Percentiles rank a stretch among this genome's conserved stretches.
phyloP scores from a whole-genome alignment of 768 basidiomycete genomes.

The Termitomyces bulborhizus region DNA sequence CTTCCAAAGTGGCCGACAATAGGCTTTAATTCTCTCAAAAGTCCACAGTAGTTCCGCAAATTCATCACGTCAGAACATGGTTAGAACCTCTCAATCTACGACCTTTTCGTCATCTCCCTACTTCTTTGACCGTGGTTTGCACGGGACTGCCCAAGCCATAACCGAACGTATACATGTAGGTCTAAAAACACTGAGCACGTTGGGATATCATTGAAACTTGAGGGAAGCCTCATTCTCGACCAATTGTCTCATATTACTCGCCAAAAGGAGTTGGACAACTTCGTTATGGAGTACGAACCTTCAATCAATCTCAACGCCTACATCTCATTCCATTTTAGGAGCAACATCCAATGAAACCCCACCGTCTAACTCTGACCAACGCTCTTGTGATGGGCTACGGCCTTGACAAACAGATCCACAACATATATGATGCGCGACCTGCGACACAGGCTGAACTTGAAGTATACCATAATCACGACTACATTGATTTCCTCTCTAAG shows the following conservation, averaged over 20 bases:
- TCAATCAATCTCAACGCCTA: too few relatives aligned
- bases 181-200: slow-evolving; percentile 3
- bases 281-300: slow-evolving; percentile 82
- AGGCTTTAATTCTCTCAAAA: not conserved
- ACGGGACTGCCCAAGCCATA: slow-evolving; percentile 73
- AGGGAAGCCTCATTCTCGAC: slow-evolving; percentile 67
- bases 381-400: slow-evolving; percentile 95
- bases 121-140: slow-evolving; percentile 67
- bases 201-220: not conserved
- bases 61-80: slow-evolving; percentile 19
- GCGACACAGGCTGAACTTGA: slow-evolving; percentile 89
- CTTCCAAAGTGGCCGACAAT: not conserved
- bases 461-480: slow-evolving; percentile 90
- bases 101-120: slow-evolving; percentile 73
- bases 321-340: slow-evolving; percentile 45
- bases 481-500: slow-evolving; percentile 94
- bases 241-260: slow-evolving; percentile 94
- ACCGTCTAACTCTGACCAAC: slow-evolving; percentile 92
- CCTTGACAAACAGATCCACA: slow-evolving; percentile 89
- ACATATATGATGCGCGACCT: slow-evolving; percentile 82
- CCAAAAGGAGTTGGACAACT: slow-evolving; percentile 91
- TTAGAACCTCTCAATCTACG: slow-evolving; percentile 38
- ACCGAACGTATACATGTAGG: slow-evolving; percentile 74
- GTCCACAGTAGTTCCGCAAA: not conserved
- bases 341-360: slow-evolving; percentile 98